phyloP scores from a whole-genome alignment of 345 rosid species.

The Murraya koenigii region DNA sequence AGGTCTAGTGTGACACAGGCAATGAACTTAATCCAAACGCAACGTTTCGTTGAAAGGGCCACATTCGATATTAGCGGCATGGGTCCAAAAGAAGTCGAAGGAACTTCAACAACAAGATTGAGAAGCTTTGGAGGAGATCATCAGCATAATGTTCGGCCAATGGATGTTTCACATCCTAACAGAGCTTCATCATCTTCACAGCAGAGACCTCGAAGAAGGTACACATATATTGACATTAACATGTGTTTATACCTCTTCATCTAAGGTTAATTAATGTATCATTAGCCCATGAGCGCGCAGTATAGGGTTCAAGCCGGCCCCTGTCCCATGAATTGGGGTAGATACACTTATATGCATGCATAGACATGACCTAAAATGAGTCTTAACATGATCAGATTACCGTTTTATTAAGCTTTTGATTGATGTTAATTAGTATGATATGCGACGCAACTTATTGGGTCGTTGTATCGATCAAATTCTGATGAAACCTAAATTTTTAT shows the following conservation, averaged over 20 bases:
- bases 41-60: background rate
- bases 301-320: background rate
- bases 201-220: conserved; percentile 48
- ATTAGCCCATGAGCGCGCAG: background rate
- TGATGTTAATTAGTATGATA: background rate
- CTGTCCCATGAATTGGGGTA: too few species aligned
- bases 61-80: background rate
- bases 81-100: background rate
- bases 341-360: background rate
- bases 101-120: background rate
- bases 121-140: conserved; percentile 9
- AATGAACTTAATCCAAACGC: conserved; percentile 18
- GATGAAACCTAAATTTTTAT: background rate
- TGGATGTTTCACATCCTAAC: conserved; percentile 16
- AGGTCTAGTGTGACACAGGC: conserved; percentile 21
- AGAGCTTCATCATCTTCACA: conserved; percentile 24
- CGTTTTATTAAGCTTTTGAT: background rate
- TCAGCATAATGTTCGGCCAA: background rate
- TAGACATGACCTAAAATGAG: background rate
- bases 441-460: background rate
- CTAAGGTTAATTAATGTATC: background rate
- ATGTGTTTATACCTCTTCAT: background rate
- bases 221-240: background rate
- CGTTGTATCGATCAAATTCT: background rate
- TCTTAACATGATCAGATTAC: background rate